Evolutionary conservation across 2,329 filamentous ascomycete genomes (phyloP).

Genomic region (Berkeleyomyces basicola): DNA sequence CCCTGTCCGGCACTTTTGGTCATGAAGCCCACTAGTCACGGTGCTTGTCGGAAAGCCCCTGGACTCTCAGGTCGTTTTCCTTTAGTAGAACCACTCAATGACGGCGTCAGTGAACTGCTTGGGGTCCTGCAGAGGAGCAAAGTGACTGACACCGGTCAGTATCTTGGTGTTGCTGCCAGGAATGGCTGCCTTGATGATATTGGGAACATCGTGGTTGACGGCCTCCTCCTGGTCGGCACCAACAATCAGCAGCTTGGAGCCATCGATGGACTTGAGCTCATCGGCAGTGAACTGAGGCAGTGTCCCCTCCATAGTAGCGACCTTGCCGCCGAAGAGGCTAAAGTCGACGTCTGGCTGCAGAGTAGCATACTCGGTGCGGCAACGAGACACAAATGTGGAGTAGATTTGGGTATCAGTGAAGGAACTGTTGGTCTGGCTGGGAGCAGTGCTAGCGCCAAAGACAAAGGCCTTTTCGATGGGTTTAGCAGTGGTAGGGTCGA

Average conservation of each 20-base stretch:
- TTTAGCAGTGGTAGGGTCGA: conserved; percentile 19
- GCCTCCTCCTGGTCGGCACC: conserved; percentile 24
- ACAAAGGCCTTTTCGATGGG: conserved; percentile 25
- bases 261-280: conserved; percentile 19
- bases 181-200: conserved; percentile 22
- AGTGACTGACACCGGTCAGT: conserved; percentile 25
- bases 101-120: conserved; percentile 21
- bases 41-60: background rate
- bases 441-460: conserved; percentile 22
- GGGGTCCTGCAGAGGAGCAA: conserved; percentile 27
- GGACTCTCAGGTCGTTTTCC: background rate
- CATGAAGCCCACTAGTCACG: background rate
- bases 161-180: conserved; percentile 23
- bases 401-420: conserved; percentile 22
- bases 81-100: conserved; percentile 18
- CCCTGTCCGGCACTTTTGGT: background rate
- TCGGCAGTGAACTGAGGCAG: conserved; percentile 21
- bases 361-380: conserved; percentile 21
- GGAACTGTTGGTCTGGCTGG: conserved; percentile 22
- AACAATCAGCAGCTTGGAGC: conserved; percentile 19
- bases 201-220: conserved; percentile 23
- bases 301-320: conserved; percentile 22
- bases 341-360: conserved; percentile 24
- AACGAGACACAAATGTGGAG: conserved; percentile 21
- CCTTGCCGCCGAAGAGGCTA: conserved; percentile 22